Evolutionary conservation across 768 basidiomycete species (phyloP).

Genomic region (Rhizopogon vinicolor): DNA sequence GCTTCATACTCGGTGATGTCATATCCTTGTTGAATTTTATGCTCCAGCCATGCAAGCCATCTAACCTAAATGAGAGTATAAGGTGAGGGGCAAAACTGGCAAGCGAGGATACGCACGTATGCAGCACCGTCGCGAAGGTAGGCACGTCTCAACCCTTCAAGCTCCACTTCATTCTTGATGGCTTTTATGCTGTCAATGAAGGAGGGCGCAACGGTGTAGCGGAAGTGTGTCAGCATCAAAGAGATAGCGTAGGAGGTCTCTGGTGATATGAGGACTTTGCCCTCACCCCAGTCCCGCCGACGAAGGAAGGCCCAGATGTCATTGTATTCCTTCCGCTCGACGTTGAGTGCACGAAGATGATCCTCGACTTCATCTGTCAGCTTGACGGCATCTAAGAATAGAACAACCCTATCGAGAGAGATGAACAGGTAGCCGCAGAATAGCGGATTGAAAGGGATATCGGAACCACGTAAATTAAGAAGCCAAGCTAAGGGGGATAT

Average conservation of each 20-base stretch:
- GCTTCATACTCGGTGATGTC: constrained; percentile 93
- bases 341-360: constrained; percentile 54
- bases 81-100: constrained; percentile 7
- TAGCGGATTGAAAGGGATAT: constrained; percentile 89
- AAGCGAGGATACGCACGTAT: constrained; percentile 46
- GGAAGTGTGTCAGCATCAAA: constrained; percentile 78
- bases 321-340: constrained; percentile 65
- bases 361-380: constrained; percentile 50
- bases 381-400: constrained; percentile 76
- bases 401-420: constrained; percentile 49
- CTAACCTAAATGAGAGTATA: constrained; percentile 37
- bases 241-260: constrained; percentile 81
- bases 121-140: constrained; percentile 90
- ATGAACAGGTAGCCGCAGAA: constrained; percentile 87
- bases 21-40: constrained; percentile 69
- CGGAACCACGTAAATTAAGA: constrained; percentile 84
- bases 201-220: constrained; percentile 70
- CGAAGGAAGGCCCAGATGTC: constrained; percentile 79
- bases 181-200: constrained; percentile 75
- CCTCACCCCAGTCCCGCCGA: constrained; percentile 70
- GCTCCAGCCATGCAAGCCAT: constrained; percentile 91
- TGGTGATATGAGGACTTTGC: constrained; percentile 71
- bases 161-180: constrained; percentile 84
- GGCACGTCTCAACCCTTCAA: constrained; percentile 77
- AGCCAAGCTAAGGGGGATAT: constrained; percentile 57